Base-by-base conservation (phyloP, 2,329 filamentous ascomycete species). In the Neofusicoccum parvum region DNA sequence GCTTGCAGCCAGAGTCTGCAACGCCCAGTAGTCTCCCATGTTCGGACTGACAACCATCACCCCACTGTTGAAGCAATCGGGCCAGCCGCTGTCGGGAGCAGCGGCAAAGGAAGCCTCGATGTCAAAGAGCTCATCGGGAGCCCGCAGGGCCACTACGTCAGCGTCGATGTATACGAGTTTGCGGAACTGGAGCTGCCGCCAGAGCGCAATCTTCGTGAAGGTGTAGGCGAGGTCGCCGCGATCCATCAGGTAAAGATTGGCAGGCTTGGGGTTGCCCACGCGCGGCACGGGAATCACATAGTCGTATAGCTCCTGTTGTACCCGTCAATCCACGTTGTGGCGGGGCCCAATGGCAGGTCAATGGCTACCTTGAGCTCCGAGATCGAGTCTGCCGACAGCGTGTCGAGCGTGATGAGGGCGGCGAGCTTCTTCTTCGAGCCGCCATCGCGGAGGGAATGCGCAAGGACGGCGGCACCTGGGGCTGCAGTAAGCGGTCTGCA, bases 31-130 rank as follows among this genome's bases (percentile, higher is more conserved):
- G 70, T 96, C 94, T 65, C 90, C 90, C 85, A 94, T 83, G 78
- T 94, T 90, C 39, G 95, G 95, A 15, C 85, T 90, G 67, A 99
- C 80, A 41, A 93, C 92, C 92, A 99, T 96, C 71, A 99, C 88
- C 73, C 95, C 95, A n/a, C 91, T 93, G 80, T 99, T 99, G 87
- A 98, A 98, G 67, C 94, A 87, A 80, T 99, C 95, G 39, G 95
- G 95, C 95, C 95, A 99, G 71, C 95, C 95, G 72, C 98, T 93
- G 78, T 99, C 95, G 37, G 95, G 94, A 11, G 92, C 93, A 2
- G 95, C 88, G 32, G 88, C 87, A 70, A 90, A 89, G 32, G 81
- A 72, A 39, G 83, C 83, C 11, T 86, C 80, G 48, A 88, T 76
- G 17, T 89, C 85, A 74, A 99, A 96, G 64, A 99, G 88, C 84